These are phyloP conservation scores for Mycena haematopus DNA, from an alignment of 768 basidiomycete species.

Conservation along the genomic window DNA sequence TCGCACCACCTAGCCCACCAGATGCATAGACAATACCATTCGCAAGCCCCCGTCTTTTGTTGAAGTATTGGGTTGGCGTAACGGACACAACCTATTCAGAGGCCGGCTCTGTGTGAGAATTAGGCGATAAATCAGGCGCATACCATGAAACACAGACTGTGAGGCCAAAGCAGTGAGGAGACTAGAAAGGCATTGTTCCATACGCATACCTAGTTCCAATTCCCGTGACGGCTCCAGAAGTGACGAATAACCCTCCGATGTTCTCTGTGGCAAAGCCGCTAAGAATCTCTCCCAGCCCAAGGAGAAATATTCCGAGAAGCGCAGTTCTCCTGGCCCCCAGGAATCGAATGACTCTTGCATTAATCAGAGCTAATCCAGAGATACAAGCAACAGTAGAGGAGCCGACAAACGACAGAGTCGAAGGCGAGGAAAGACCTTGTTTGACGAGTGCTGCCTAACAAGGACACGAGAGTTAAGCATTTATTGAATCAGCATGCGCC, in stretches of 20 bases:
- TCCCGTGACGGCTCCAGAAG: slow-evolving; percentile 38
- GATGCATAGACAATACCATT: slow-evolving; percentile 40
- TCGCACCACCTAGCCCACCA: slow-evolving; percentile 36
- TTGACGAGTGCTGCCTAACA: slow-evolving; percentile 35
- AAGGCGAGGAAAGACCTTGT: slow-evolving; percentile 32
- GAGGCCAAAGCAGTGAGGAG: not conserved
- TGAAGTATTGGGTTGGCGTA: slow-evolving; percentile 40
- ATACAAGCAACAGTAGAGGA: slow-evolving; percentile 38
- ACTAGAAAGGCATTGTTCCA: not conserved
- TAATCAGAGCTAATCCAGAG: slow-evolving; percentile 37
- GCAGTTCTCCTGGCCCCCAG: slow-evolving; percentile 37
- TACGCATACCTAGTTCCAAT: slow-evolving; percentile 36
- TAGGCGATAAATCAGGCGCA: not conserved
- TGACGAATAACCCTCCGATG: slow-evolving; percentile 31
- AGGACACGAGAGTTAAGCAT: not conserved
- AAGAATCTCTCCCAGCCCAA: slow-evolving; percentile 39
- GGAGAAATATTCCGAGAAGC: slow-evolving; percentile 35
- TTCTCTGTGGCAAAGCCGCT: slow-evolving; percentile 36
- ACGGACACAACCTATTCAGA: slow-evolving; percentile 29
- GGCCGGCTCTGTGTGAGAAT: not conserved
- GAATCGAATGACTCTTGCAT: slow-evolving; percentile 36
- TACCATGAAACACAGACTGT: slow-evolving; percentile 34
- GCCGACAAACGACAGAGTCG: slow-evolving; percentile 40
- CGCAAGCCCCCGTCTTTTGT: slow-evolving; percentile 37
- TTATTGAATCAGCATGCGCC: not conserved